A percentile compares a stretch with the other conserved stretches of the same genome.
These are phyloP conservation scores for Kondoa subrosea DNA, from an alignment of 768 basidiomycete genomes.

Conservation along the genomic window DNA sequence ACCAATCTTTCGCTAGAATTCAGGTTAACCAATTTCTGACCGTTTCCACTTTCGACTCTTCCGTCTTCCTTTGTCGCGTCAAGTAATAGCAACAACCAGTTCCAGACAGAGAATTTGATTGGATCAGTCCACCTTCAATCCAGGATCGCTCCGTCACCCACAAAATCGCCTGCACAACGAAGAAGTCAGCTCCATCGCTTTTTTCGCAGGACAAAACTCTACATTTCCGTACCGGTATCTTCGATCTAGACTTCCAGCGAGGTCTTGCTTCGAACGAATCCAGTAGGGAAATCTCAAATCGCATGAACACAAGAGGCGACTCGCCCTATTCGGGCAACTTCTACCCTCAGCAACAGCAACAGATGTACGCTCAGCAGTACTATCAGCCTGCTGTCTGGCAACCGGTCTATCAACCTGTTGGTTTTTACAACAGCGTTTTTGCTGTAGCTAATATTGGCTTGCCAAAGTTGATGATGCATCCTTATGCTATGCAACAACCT, in stretches of 20 bases:
- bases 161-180: too few species aligned
- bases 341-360: conserved; percentile 2
- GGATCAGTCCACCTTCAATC: too few species aligned
- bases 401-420: background rate
- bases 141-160: too few species aligned
- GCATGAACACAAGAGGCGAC: background rate
- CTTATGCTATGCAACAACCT: background rate
- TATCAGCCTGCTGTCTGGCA: background rate
- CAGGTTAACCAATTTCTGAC: too few species aligned
- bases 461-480: background rate
- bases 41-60: too few species aligned
- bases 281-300: background rate
- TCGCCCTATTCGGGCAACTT: background rate
- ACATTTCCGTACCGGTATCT: background rate
- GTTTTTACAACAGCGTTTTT: background rate
- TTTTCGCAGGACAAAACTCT: too few species aligned
- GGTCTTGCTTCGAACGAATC: background rate
- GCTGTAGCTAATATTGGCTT: background rate
- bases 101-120: too few species aligned
- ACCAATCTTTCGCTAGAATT: too few species aligned
- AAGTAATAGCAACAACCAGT: too few species aligned
- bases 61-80: too few species aligned
- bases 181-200: too few species aligned
- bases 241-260: background rate
- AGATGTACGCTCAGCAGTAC: background rate